Base-by-base conservation (phyloP, 768 basidiomycete genomes). In the Tricholoma sp. region DNA sequence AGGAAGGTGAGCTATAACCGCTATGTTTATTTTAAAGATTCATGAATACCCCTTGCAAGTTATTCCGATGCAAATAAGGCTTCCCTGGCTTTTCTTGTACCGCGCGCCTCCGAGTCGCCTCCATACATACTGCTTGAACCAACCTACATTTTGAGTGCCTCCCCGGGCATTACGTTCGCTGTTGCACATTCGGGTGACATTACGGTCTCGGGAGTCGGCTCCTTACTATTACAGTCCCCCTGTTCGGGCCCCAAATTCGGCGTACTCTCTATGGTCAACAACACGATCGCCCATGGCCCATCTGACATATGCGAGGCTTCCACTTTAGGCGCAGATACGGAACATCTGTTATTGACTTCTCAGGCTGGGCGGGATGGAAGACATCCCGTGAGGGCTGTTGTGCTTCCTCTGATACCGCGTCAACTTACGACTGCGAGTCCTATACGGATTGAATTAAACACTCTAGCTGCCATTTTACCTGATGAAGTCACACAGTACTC, bases 61-160 rank as follows among this genome's bases (percentile, higher is more conserved):
- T 58, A 61, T 16, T 27, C 64, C 24, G 59, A 70, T 55, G 56
- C 65, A 47, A 61, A 60, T 50, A 57, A 63, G 39, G 67, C 69
- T 22, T 63, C 66, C 32, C 18, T 75, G 41, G 51, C 74, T 32
- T 59, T 77, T 55, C 59, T 78, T 35, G 63, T 72, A 39, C 70
- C 75, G 51, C 64, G 66, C 47, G 49, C 49, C 11, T 54, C 5
- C 24, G 5, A 27, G 24, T 27, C 58, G 14, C 45, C 50, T 18
- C 52, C 51, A n/a, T 56, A 62, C 3, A 50, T 66, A 27, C 58
- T 65, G 18, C 50, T 66, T 11, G 62, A 58, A 3, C 72, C 64
- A 1, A 70, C 69, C 8, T 68, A 72, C 47, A 54, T 71, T 39
- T 52, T 77, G 8, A 63, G 60, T 54, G 66, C 72, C 8, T 68